Base-by-base conservation (phyloP, 495 filamentous ascomycete species). In the Trichoderma asperelloides region DNA sequence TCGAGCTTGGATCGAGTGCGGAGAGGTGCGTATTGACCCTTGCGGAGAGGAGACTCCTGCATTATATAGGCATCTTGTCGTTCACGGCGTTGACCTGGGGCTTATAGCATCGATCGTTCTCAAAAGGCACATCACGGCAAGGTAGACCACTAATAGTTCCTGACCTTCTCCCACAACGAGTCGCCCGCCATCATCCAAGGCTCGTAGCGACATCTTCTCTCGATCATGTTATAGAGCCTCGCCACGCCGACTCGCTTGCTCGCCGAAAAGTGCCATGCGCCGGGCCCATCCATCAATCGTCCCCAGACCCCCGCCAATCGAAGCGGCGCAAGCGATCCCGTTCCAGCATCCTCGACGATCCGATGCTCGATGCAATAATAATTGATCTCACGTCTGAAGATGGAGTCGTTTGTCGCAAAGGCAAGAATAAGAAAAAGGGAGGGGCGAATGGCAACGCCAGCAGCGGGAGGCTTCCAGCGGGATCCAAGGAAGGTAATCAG, bases 371-470 rank as follows among this genome's bases (percentile, higher is more conserved):
- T n/a, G 64, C 6, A 37, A 37, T 72, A n/a, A 68, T 66, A 25
- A 71, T 85, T 60, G 79, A 85, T 69, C 76, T 84, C 39, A 68
- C 69, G 3, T 78, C 77, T n/a, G 71, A 82, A 45, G 77, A 79
- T 18, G 80, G 82, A 8, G 80, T 84, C 66, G 65, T 72, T 5
- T 75, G 83, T 65, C 76, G 83, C 66, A 78, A 74, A 3, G 71
- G 70, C 40, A 73, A 71, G 65, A 81, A 81, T 66, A 80, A 80
- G 71, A 76, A 76, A 67, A 76, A 80, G 16, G 75, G 72, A 23
- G 76, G 76, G n/a, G 80, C 86, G 63, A 78, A 85, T n/a, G 77
- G 79, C 11, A 77, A 51, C 18, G 69, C 67, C 55, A 60, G 25
- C 55, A 60, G 18, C 55, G n/a, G n/a, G 9, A 60, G 16, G 16